These are phyloP conservation scores for Heliamphora pulchella DNA, from an alignment of 179 eudicot species.

Conservation along the genomic window DNA sequence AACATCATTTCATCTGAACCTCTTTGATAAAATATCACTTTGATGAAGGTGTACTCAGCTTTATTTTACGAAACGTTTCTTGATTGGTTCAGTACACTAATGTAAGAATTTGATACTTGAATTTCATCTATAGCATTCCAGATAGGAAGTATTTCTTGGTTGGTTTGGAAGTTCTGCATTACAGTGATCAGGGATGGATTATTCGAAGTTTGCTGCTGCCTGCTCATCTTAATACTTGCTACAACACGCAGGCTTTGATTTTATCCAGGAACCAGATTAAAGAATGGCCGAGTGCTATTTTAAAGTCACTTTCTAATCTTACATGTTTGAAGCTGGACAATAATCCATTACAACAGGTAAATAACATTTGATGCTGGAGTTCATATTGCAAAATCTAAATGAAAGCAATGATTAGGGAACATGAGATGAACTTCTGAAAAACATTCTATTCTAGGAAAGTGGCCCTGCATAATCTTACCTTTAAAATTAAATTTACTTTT, in stretches of 20 bases:
- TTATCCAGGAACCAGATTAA: constrained; percentile 83
- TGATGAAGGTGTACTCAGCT: background rate
- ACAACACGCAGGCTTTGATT: constrained; percentile 60
- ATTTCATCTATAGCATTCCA: background rate
- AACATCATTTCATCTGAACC: background rate
- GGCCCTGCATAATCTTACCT: background rate
- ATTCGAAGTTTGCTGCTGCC: constrained; percentile 10
- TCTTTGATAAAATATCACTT: background rate
- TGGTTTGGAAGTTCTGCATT: background rate
- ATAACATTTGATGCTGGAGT: background rate
- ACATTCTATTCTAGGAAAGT: background rate
- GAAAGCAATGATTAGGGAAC: background rate
- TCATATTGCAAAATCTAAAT: background rate
- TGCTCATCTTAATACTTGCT: constrained; percentile 12
- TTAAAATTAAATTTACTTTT: background rate
- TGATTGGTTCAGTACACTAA: background rate
- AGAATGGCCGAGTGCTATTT: constrained; percentile 73
- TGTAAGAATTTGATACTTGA: background rate
- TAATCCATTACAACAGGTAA: constrained; percentile 77
- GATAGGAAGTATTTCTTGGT: background rate
- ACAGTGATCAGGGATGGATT: background rate
- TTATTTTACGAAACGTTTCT: background rate
- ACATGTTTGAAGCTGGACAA: constrained; percentile 74
- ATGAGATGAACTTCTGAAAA: background rate
- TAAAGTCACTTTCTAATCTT: constrained; percentile 66